Percentiles rank a stretch among this genome's conserved stretches.
phyloP scores from a whole-genome alignment of 2,329 filamentous ascomycete genomes.

The Talaromyces sp. region DNA sequence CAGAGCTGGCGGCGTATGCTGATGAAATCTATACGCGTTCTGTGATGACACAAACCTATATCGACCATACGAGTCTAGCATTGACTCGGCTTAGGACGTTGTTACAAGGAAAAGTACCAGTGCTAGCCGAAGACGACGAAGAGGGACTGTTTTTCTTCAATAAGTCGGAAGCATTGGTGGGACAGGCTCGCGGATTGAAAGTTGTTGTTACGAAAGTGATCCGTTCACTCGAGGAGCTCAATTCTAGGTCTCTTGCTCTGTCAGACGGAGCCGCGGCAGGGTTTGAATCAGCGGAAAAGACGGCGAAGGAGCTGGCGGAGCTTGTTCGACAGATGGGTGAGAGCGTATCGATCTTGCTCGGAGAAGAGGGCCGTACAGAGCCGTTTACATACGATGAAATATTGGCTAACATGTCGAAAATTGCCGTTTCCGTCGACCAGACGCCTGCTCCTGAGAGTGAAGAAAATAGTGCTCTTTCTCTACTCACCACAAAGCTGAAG shows the following conservation, averaged over 20 bases:
- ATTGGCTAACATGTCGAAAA: conserved; percentile 50
- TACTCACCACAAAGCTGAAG: conserved; percentile 63
- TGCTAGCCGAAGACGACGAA: conserved; percentile 59
- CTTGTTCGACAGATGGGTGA: conserved; percentile 64
- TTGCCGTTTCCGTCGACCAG: conserved; percentile 20
- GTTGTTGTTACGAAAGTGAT: conserved; percentile 75
- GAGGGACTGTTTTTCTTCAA: conserved; percentile 64
- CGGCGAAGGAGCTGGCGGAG: conserved; percentile 59
- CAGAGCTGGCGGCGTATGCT: conserved; percentile 66
- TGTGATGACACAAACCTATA: conserved; percentile 69
- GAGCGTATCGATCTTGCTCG: conserved; percentile 60
- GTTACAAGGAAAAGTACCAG: conserved; percentile 60
- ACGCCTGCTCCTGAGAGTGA: conserved; percentile 22
- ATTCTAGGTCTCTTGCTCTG: conserved; percentile 67
- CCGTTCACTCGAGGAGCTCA: conserved; percentile 70
- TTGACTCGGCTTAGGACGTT: conserved; percentile 60
- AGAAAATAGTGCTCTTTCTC: conserved; percentile 58
- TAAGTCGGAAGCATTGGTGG: conserved; percentile 66
- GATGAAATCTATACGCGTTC: conserved; percentile 75
- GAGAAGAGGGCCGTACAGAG: conserved; percentile 66
- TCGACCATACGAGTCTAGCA: conserved; percentile 69
- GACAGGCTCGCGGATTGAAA: conserved; percentile 75
- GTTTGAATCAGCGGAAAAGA: conserved; percentile 65
- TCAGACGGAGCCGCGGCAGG: conserved; percentile 60
- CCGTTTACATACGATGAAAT: conserved; percentile 64